These are phyloP conservation scores for Cladosporium colombiae DNA, from an alignment of 2,329 filamentous ascomycete genomes.

Conservation along the genomic window DNA sequence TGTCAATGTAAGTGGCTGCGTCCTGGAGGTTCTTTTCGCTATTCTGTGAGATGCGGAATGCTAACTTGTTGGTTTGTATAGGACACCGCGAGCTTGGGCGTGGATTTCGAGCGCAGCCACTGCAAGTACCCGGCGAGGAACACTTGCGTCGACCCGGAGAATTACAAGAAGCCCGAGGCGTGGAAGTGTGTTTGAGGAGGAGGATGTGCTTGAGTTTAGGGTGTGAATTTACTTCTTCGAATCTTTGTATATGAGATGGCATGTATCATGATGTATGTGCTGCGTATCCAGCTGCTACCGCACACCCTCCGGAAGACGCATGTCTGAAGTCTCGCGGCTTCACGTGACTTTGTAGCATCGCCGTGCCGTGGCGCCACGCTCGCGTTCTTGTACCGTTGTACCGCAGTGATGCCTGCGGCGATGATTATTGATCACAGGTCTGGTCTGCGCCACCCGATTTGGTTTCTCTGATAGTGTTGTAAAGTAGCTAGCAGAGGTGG, in stretches of 20 bases:
- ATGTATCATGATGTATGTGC: neutral
- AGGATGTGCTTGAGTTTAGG: too few relatives aligned
- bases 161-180: slow-evolving; percentile 30
- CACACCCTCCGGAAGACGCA: too few relatives aligned
- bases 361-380: neutral
- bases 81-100: slow-evolving; percentile 39
- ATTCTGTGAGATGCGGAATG: neutral
- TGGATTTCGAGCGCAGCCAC: slow-evolving; percentile 49
- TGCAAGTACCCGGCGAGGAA: slow-evolving; percentile 41
- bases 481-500: neutral
- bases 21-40: slow-evolving; percentile 31
- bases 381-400: neutral
- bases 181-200: slow-evolving; percentile 31
- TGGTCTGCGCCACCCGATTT: neutral
- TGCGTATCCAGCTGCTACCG: neutral
- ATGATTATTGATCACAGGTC: neutral
- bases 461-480: neutral
- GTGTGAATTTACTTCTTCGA: too few relatives aligned
- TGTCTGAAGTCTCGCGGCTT: neutral
- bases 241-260: neutral
- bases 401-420: neutral
- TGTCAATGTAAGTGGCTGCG: slow-evolving; percentile 38
- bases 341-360: neutral
- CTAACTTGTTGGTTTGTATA: slow-evolving; percentile 23
- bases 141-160: slow-evolving; percentile 29